These are phyloP conservation scores for Tetrahymena elliotti DNA, from an alignment of 73 alveolate genomes.

Conservation along the genomic window DNA sequence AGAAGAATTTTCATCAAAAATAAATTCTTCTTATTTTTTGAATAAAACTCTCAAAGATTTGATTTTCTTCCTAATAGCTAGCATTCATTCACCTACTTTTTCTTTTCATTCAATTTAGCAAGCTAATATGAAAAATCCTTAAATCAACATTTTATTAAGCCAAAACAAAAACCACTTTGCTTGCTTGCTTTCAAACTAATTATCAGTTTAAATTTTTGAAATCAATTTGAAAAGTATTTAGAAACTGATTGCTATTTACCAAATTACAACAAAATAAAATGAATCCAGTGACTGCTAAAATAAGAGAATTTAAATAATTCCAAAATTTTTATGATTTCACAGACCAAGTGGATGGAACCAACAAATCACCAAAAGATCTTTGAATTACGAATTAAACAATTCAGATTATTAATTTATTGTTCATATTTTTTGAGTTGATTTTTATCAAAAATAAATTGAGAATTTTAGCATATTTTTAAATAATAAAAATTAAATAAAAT, in stretches of 20 bases:
- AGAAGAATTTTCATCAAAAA: not conserved
- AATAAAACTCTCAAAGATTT: not conserved
- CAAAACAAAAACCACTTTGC: not conserved
- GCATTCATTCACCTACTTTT: no score
- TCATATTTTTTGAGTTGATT: not conserved
- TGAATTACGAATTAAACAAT: no score
- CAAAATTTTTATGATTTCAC: no score
- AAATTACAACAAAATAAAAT: no score
- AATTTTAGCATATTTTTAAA: not conserved
- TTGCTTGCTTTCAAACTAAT: not conserved
- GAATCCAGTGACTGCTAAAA: not conserved
- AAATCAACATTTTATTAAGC: not conserved
- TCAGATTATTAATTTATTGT: no score
- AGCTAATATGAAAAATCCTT: not conserved
- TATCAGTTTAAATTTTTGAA: not conserved
- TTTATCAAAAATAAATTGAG: no score
- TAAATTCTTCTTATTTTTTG: not conserved
- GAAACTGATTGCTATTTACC: not conserved
- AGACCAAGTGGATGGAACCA: no score
- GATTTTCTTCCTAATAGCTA: not conserved
- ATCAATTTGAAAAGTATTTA: not conserved
- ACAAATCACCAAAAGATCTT: no score
- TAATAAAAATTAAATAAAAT: not conserved
- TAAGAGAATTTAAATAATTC: no score
- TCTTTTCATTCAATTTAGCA: not conserved